A percentile compares a stretch with the other conserved stretches of the same genome.
Conservation (phyloP, 1,284 basidiomycete species). For the Pseudozyma sp. region DNA sequence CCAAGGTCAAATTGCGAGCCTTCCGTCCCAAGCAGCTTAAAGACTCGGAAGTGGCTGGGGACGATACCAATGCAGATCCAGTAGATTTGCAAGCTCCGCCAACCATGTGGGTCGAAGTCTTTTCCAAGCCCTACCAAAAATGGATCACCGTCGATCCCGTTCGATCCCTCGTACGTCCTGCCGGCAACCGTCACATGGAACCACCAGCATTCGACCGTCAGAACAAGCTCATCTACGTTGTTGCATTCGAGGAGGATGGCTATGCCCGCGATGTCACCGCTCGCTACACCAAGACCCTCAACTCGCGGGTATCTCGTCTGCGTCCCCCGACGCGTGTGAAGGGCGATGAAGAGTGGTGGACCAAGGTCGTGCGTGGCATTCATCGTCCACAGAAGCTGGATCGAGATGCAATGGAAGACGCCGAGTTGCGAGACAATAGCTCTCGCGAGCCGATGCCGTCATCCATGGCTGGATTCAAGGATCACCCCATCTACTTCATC, state of each 20-base stretch:
- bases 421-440: constrained; percentile 84
- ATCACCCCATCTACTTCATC: constrained; percentile 92
- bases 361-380: constrained; percentile 54
- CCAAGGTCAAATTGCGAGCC: constrained; percentile 49
- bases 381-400: constrained; percentile 72
- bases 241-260: constrained; percentile 88
- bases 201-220: constrained; percentile 76
- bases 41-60: constrained; percentile 44
- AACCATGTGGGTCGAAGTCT: constrained; percentile 97
- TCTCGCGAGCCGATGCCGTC: constrained; percentile 94
- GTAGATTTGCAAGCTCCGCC: constrained; percentile 75
- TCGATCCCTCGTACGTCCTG: constrained; percentile 70
- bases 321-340: constrained; percentile 79
- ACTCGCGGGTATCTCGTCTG: constrained; percentile 83
- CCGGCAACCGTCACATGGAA: constrained; percentile 75
- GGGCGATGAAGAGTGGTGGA: constrained; percentile 84
- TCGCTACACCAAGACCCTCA: constrained; percentile 80
- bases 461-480: constrained; percentile 90
- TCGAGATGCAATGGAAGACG: constrained; percentile 92
- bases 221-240: constrained; percentile 91
- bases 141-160: constrained; percentile 96
- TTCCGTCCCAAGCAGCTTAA: constrained; percentile 52
- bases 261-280: constrained; percentile 73
- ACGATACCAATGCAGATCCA: constrained; percentile 63
- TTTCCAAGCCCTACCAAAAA: constrained; percentile 86